Evolutionary conservation across 345 rosid genomes (phyloP), one percentile per base, ranked within the genome.

Genomic region (Arabidopsis suecica): DNA sequence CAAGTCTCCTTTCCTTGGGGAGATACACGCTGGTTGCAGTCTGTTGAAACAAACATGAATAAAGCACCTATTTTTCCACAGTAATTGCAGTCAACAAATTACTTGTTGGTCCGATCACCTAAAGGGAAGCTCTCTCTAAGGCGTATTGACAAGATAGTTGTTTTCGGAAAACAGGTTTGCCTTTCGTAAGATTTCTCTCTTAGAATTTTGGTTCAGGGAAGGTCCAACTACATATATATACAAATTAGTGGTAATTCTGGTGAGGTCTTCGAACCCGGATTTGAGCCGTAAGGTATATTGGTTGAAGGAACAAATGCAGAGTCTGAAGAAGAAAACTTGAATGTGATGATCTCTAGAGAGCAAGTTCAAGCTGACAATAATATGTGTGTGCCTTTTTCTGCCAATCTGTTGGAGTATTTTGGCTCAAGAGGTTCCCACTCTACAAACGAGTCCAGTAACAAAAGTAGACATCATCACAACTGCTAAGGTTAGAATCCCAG

Each of bases 1-100:
- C 77, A 95, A 90, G 75, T 90, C 97, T 33, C 99, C 97, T 69
- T 95, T 95, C 82, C 96, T 95, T 65, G 99, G 98, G 75, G 97
- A 92, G 68, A 88, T 95, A 63, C 89, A 81, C 68, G 82, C 89
- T 69, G 91, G 99, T 57, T 81, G 85, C 83, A 83, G 86, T 88
- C 97, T 71, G 79, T 95, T 74, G 96, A 84, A 81, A 92, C 99
- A 78, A 95, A 90, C 83, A 92, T 95, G 99, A 90, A 86, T 74
- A 88, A 88, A 81, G 96, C 98, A 67, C 98, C 99, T 5, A 68
- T 89, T 69, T 95, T 95, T 81, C 82, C 84, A 5, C 98, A 95
- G 83, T 88, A 81, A 82, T 90, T 95, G 79, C 83, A 88, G 48
- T 78, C 91, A 79, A 90, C 98, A 34, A 96, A 95, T 79, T 95